Percentiles rank a stretch among this genome's conserved stretches.
Conservation (phyloP, 805 yeast genomes). For the Ascoidea rubescens region DNA sequence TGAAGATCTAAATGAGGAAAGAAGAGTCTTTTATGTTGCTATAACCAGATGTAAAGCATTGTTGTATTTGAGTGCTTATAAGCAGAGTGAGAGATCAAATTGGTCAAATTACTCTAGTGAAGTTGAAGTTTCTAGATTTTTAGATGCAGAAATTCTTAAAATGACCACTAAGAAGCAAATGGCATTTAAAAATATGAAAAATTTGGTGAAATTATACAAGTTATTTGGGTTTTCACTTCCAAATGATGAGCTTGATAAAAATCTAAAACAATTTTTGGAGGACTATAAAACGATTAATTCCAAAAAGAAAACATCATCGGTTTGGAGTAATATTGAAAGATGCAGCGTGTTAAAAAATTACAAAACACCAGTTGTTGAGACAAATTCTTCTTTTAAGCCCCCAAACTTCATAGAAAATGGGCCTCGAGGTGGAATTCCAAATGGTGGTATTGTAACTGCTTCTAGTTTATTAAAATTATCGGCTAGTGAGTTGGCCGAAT, state of each 20-base stretch:
- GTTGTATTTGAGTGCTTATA: conserved; percentile 23
- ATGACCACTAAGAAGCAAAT: not conserved
- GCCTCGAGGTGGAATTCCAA: not conserved
- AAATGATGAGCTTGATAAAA: no score
- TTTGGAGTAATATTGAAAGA: no score
- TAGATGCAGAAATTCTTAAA: not conserved
- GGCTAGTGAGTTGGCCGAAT: not conserved
- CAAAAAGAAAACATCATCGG: no score
- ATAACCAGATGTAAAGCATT: conserved; percentile 65
- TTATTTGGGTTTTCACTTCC: not conserved
- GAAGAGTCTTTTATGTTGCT: conserved; percentile 81
- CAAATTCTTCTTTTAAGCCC: not conserved
- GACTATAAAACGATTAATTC: no score
- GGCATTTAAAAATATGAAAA: not conserved
- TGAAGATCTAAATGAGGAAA: conserved; percentile 49
- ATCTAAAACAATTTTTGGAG: no score
- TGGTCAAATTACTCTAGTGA: no score
- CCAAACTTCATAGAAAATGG: not conserved
- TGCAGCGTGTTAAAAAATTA: no score
- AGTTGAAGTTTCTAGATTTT: not conserved
- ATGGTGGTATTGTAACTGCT: not conserved
- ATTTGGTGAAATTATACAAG: not conserved
- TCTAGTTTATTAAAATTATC: not conserved
- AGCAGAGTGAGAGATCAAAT: no score
- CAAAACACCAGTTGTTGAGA: not conserved